Evolutionary conservation across 805 yeast genomes (phyloP).

Genomic region (Suhomyces xylopsoci): DNA sequence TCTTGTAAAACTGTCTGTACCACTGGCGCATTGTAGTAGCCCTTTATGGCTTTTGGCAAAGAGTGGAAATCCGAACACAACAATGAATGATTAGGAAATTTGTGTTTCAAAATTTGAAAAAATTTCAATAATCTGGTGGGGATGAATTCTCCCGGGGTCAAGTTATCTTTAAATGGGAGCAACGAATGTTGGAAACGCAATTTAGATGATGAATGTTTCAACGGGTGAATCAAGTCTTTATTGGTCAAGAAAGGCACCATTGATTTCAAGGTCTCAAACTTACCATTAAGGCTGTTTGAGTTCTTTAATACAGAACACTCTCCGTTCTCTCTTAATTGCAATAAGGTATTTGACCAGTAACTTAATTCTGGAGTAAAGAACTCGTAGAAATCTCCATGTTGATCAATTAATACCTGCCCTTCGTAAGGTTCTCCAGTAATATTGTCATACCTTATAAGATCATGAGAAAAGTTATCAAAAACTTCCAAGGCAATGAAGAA

Average conservation of each 20-base stretch:
- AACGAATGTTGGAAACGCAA: constrained; percentile 47
- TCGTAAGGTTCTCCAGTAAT: constrained; percentile 65
- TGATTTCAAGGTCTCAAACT: constrained; percentile 23
- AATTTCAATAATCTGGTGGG: constrained; percentile 75
- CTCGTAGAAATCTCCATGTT: constrained; percentile 71
- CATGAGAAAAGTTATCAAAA: constrained; percentile 82
- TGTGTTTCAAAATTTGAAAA: constrained; percentile 55
- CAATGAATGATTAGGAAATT: constrained; percentile 76
- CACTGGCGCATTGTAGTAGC: constrained; percentile 67
- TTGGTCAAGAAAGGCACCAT: constrained; percentile 26
- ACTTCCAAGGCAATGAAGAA: constrained; percentile 80
- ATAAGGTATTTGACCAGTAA: constrained; percentile 50
- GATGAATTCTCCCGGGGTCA: constrained; percentile 72
- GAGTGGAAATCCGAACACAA: constrained; percentile 65
- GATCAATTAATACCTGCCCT: constrained; percentile 73
- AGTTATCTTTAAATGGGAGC: constrained; percentile 63
- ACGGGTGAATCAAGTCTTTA: constrained; percentile 52
- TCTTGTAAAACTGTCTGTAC: constrained; percentile 73
- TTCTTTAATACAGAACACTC: constrained; percentile 32
- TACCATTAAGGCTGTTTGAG: constrained; percentile 19
- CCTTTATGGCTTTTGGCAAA: constrained; percentile 47
- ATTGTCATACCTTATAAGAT: constrained; percentile 72
- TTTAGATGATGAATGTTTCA: constrained; percentile 46
- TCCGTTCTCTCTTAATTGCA: constrained; percentile 54
- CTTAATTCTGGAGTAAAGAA: constrained; percentile 64